phyloP scores from a whole-genome alignment of 805 yeast genomes.

The Wickerhamomyces chambardii region DNA sequence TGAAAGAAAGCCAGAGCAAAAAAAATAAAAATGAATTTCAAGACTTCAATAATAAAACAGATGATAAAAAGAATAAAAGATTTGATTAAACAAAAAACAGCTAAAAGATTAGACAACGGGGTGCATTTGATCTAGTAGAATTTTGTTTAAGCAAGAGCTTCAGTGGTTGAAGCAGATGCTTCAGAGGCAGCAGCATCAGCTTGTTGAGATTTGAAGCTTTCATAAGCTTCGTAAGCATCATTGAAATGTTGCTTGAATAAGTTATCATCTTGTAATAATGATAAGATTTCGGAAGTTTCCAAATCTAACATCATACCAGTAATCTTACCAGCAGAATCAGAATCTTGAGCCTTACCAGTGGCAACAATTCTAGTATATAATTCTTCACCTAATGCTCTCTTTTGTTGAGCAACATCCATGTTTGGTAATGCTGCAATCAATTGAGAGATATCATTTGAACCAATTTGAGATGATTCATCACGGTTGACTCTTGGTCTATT shows the following conservation, averaged over 20 bases:
- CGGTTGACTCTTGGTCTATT: conserved; percentile 30
- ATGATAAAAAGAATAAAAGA: too few species aligned
- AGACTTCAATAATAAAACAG: too few species aligned
- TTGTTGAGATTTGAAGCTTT: conserved; percentile 61
- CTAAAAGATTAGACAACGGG: too few species aligned
- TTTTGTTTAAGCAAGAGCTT: too few species aligned
- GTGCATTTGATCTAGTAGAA: too few species aligned
- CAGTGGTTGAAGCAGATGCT: conserved; percentile 12
- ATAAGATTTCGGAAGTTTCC: conserved; percentile 85
- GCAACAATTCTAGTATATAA: conserved; percentile 87
- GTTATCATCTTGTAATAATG: conserved; percentile 83
- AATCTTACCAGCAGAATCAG: conserved; percentile 95
- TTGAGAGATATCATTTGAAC: conserved; percentile 22
- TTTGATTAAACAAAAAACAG: too few species aligned
- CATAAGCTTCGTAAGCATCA: conserved; percentile 92
- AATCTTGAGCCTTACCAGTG: conserved; percentile 79
- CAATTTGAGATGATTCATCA: conserved; percentile 18
- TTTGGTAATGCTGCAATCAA: conserved; percentile 56
- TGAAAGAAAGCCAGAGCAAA: too few species aligned
- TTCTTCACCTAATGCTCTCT: conserved; percentile 97
- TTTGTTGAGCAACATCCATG: conserved; percentile 84
- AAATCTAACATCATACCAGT: conserved; percentile 98
- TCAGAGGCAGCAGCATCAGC: conserved; percentile 19
- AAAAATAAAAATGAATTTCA: too few species aligned
- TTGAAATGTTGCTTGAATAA: conserved; percentile 84